phyloP scores from a whole-genome alignment of 768 basidiomycete genomes.

The Rhodotorula kratochvilovae region DNA sequence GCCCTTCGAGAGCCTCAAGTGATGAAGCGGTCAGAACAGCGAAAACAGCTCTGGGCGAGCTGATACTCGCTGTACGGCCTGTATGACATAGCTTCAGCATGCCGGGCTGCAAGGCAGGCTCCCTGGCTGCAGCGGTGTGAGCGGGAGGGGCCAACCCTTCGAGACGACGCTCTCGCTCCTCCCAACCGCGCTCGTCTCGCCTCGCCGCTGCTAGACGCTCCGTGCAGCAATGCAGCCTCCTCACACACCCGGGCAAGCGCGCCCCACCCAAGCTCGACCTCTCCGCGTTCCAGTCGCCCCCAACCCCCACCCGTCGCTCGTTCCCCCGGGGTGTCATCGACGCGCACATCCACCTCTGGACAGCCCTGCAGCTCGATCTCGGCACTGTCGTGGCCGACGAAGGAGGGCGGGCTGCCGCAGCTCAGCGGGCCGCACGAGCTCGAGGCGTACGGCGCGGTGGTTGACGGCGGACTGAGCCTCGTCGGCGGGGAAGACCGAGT shows the following conservation, averaged over 20 bases:
- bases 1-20: too few species aligned
- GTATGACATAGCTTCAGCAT: too few species aligned
- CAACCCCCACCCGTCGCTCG: not conserved
- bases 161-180: too few species aligned
- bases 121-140: too few species aligned
- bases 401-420: not conserved
- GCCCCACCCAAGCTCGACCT: slow-evolving; percentile 29
- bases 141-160: too few species aligned
- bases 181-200: too few species aligned
- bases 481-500: slow-evolving; percentile 1
- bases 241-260: not conserved
- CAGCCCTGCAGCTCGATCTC: not conserved
- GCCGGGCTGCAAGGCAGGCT: too few species aligned
- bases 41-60: too few species aligned
- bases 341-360: slow-evolving; percentile 20
- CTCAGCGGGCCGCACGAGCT: slow-evolving; percentile 22
- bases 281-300: slow-evolving; percentile 12
- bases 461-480: not conserved
- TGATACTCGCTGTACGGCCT: too few species aligned
- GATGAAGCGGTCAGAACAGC: too few species aligned
- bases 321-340: slow-evolving; percentile 9
- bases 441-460: not conserved
- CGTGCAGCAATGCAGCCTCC: not conserved
- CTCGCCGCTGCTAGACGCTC: too few species aligned
- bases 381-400: slow-evolving; percentile 4